Base-by-base conservation (phyloP, 1,139 yeast species). In the Sugiyamaella neomexicana region DNA sequence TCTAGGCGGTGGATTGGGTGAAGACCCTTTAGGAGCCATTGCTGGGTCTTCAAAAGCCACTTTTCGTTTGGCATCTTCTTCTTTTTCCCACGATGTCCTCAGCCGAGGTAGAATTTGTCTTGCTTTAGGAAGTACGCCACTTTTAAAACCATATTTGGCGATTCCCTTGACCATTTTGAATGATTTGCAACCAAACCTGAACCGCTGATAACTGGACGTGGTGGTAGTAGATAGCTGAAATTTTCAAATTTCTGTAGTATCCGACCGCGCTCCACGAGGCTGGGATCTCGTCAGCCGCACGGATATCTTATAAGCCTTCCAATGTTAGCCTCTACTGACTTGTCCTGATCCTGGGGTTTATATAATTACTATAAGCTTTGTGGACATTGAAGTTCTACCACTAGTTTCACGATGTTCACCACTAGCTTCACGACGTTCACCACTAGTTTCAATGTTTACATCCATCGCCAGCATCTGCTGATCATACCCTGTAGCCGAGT, bases 61-160 rank as follows among this genome's bases (percentile, higher is more conserved):
- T 56, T 76, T 82, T 20, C 76, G 71, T 55, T 77, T 78, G 31
- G 80, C 75, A 48, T 78, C 81, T 36, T 62, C 65, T 54, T 62
- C 67, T 23, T 50, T 50, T 52, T 70, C 73, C 60, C 65, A 64
- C n/a, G 64, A 58, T 5, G 73, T 67, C 60, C 75, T 74, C 44
- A 73, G 74, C 41, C 75, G 68, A 8, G 89, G 85, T 58, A 84
- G 81, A 52, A 82, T 78, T 39, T 86, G 82, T 66, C 96, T 83
- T 12, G 87, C 83, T 56, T 75, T 78, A 51, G 97, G 97, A 62
- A 90, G 78, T 49, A 88, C 76, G 68, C 97, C 97, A 53, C 95
- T 85, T 72, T 86, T 86, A 60, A 72, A 74, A 2, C 80, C 81
- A 57, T 70, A 73, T 59, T 74, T 75, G 10, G 77, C 75, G 32